phyloP scores from a whole-genome alignment of 2,329 filamentous ascomycete genomes.

The Byssochlamys sp. region DNA sequence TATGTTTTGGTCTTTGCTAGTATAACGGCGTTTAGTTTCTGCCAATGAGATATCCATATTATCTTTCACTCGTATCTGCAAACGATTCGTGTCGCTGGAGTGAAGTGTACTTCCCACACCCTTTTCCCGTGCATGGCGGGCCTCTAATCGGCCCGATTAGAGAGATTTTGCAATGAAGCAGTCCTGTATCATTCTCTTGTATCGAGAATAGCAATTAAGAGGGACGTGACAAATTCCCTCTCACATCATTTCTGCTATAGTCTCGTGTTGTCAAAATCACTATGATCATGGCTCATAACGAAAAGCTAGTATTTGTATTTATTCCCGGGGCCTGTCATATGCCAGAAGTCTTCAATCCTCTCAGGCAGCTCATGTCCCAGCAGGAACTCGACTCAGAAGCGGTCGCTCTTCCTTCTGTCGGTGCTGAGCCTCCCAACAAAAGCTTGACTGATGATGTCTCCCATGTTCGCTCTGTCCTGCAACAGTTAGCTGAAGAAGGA shows the following conservation, averaged over 20 bases:
- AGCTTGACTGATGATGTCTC: constrained; percentile 24
- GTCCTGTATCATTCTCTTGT: neutral
- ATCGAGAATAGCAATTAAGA: neutral
- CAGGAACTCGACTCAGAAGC: constrained; percentile 22
- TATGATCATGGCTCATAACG: neutral
- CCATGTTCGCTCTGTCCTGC: constrained; percentile 18
- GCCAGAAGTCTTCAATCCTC: constrained; percentile 20
- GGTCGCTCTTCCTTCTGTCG: constrained; percentile 15
- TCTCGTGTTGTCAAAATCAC: neutral
- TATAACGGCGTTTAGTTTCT: neutral
- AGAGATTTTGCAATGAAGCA: neutral
- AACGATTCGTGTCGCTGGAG: neutral
- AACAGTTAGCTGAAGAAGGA: constrained; percentile 10
- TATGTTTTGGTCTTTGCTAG: neutral
- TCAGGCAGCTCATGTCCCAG: constrained; percentile 18
- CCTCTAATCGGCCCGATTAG: too few species aligned
- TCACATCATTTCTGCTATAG: neutral
- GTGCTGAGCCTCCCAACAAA: constrained; percentile 16
- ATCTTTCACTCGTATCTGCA: neutral
- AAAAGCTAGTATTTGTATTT: constrained; percentile 15
- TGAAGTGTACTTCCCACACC: too few species aligned
- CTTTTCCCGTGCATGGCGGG: too few species aligned
- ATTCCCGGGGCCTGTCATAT: constrained; percentile 34
- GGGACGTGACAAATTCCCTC: neutral
- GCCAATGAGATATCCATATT: neutral